Conservation (phyloP, 2,329 filamentous ascomycete species). For the Paecilomyces variotii region DNA sequence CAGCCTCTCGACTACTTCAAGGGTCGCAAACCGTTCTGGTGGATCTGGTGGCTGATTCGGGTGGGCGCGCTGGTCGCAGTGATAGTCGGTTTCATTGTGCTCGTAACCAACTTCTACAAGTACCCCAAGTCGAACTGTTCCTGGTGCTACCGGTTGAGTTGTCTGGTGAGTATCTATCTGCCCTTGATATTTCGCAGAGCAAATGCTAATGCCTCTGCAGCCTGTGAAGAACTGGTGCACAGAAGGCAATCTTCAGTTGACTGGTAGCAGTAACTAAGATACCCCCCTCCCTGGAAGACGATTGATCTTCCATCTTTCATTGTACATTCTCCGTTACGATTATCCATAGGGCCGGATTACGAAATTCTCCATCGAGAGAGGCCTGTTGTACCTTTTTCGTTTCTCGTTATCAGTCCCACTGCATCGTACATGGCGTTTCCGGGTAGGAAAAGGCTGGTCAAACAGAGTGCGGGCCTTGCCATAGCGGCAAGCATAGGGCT, state of each 20-base stretch:
- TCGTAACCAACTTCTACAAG: constrained; percentile 87
- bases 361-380: neutral
- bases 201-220: constrained; percentile 11
- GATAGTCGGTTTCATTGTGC: constrained; percentile 73
- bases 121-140: constrained; percentile 60
- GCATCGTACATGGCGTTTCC: neutral
- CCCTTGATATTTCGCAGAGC: neutral
- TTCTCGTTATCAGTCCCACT: neutral
- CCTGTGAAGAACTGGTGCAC: constrained; percentile 40
- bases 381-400: neutral
- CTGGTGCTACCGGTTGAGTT: constrained; percentile 96
- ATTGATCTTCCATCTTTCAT: neutral
- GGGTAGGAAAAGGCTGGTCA: neutral
- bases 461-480: neutral
- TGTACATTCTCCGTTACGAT: neutral
- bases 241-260: constrained; percentile 24
- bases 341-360: neutral
- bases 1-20: constrained; percentile 70
- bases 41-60: constrained; percentile 91
- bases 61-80: constrained; percentile 71
- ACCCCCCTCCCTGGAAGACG: neutral
- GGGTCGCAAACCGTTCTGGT: constrained; percentile 87
- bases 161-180: constrained; percentile 59
- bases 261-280: constrained; percentile 3
- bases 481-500: neutral